Base-by-base conservation (phyloP, 345 rosid genomes). In the Draba incana region DNA sequence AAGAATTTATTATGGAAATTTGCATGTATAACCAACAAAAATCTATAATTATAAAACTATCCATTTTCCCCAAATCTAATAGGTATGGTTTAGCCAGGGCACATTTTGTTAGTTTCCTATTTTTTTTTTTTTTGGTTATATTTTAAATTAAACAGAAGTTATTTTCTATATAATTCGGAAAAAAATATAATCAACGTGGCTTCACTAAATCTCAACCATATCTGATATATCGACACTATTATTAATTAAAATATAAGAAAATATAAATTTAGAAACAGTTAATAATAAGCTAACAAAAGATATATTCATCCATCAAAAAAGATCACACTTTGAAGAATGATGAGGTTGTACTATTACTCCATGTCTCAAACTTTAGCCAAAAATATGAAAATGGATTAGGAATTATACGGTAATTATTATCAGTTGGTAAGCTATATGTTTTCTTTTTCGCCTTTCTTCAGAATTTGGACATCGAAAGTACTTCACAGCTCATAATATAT, bases 401-500 rank as follows among this genome's bases (percentile, higher is more conserved):
- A 49, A 24, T 39, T 39, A 23, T 9, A 57, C 14, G 28, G 12
- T 45, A 45, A n/a, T 28, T 14, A 45, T 62, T 45, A 62, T 62
- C 53, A 10, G 41, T 28, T 43, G 6, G 52, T 42, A 41, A 41
- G 27, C 50, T 25, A 58, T 45, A 53, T 54, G 53, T 42, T 35
- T 46, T 24, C 2, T 58, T 20, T 39, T 58, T 45, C 25, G 35
- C 12, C 13, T 47, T 57, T 69, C 41, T 13, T 28, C 39, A 48
- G 66, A 30, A 58, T 48, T 48, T 48, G 51, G 66, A 59, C 16
- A 30, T 61, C 46, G 14, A 60, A 70, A 45, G 38, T 37, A 69
- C 67, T 48, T 60, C 52, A 39, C 50, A 69, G 66, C 51, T 41
- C 30, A 50, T 60, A 50, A 28, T 28, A 28, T 5, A 15, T 49